Evolutionary conservation across 805 yeast genomes (phyloP), one percentile per base, ranked within the genome.

Genomic region (Candida easanensis): DNA sequence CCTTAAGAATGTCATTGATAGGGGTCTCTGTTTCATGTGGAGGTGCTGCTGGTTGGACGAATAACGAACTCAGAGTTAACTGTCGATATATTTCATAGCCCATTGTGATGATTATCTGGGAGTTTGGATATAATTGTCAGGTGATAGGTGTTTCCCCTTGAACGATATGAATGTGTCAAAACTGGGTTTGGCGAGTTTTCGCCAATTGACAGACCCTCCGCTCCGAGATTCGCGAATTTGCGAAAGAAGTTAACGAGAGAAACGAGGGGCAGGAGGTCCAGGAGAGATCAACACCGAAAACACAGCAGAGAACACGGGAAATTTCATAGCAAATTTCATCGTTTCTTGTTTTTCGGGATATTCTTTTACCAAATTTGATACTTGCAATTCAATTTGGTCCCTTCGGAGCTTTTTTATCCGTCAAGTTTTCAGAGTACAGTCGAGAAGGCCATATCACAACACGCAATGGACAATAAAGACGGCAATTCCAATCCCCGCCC

Each of bases 401-500:
- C 25, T 22, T 10, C 10, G 25, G 7, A 10, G 25, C 25, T 10
- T 22, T 7, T 7, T 22, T 22, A 10, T 22, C 7, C 25, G 10
- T 22, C 10, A 22, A 22, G 25, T 22, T 22, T 8, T 7, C 7
- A 22, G 10, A 22, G 25, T 10, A 10, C 25, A 22, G n/a, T n/a
- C n/a, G n/a, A n/a, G n/a, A n/a, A n/a, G n/a, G n/a, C n/a, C 25
- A 22, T 8, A 22, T 8, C 25, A 22, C 7, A 10, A 16, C 7
- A 35, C 21, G 14, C 30, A 16, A 23, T 25, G 31, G 15, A 26
- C 36, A 38, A 16, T 25, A 25, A 35, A 38, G 39, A 34, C 38
- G 26, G 19, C 35, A 33, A 41, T 18, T 37, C 31, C 38, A 47
- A 48, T 27, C 50, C 50, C 14, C 49, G 51, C 9, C 54, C 51